These are phyloP conservation scores for Chamaecyparis obtusa DNA, from an alignment of 75 land plant genomes.

Conservation along the genomic window DNA sequence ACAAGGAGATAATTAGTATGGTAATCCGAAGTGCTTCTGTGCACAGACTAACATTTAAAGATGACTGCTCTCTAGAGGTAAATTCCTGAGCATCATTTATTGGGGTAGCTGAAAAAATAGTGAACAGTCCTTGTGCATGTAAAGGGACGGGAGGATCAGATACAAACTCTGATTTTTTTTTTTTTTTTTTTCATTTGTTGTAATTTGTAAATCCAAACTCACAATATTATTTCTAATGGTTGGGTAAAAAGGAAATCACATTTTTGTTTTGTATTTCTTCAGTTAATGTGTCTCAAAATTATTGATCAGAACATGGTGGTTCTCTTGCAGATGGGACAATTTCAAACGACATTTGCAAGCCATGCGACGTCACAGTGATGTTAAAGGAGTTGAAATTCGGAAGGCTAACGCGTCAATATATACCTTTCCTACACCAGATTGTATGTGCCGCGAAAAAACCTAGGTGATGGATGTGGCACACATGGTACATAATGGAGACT, in stretches of 20 bases:
- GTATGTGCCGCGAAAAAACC: constrained; percentile 75
- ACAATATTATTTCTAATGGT: neutral
- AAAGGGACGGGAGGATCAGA: neutral
- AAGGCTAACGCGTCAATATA: constrained; percentile 84
- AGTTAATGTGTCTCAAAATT: constrained; percentile 4
- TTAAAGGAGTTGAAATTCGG: constrained; percentile 77
- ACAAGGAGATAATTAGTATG: neutral
- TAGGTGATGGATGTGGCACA: neutral
- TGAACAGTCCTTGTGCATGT: neutral
- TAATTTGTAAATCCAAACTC: neutral
- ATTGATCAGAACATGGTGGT: neutral
- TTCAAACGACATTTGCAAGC: constrained; percentile 72
- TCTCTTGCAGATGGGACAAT: constrained; percentile 71
- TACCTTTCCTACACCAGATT: constrained; percentile 93
- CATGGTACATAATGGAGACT: neutral
- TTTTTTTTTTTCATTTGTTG: neutral
- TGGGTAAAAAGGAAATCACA: neutral
- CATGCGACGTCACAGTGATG: constrained; percentile 86
- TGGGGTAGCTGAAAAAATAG: neutral
- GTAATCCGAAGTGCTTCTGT: neutral
- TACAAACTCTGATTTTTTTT: neutral
- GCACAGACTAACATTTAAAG: neutral
- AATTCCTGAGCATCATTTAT: neutral
- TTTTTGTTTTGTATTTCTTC: neutral
- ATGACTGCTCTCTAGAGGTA: neutral